Conservation (phyloP, 495 filamentous ascomycete genomes). For the Xanthoparmelia taractica region DNA sequence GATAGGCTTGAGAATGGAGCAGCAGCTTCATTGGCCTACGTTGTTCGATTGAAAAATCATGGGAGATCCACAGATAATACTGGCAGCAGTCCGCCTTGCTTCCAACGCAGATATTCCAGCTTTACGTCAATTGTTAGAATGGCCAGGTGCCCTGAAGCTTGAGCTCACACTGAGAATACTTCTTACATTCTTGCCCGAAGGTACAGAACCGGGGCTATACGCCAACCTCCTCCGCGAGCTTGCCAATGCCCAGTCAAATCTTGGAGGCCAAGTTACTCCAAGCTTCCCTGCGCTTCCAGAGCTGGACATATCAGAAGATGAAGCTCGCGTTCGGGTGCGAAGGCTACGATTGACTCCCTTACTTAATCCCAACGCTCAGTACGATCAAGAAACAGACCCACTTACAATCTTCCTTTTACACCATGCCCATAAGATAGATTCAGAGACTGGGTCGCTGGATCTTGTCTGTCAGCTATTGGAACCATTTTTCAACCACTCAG, state of each 20-base stretch:
- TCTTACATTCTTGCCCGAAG: slow-evolving; percentile 79
- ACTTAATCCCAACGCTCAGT: slow-evolving; percentile 37
- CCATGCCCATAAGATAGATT: slow-evolving; percentile 67
- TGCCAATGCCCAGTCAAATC: not conserved
- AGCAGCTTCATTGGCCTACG: not conserved
- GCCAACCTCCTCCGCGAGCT: slow-evolving; percentile 51
- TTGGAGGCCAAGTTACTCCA: not conserved
- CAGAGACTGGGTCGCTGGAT: slow-evolving; percentile 66
- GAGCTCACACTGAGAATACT: slow-evolving; percentile 71
- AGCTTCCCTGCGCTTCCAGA: not conserved
- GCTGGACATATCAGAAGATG: slow-evolving; percentile 49
- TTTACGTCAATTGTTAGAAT: slow-evolving; percentile 54
- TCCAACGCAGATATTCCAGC: slow-evolving; percentile 50
- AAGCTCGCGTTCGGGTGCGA: slow-evolving; percentile 60
- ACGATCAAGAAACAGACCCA: slow-evolving; percentile 41
- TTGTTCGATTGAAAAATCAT: not conserved
- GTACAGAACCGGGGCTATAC: slow-evolving; percentile 57
- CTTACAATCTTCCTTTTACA: slow-evolving; percentile 67
- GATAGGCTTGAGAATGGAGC: not conserved
- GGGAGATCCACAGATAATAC: slow-evolving; percentile 33
- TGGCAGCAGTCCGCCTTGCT: slow-evolving; percentile 42
- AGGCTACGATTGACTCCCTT: slow-evolving; percentile 64
- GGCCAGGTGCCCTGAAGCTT: slow-evolving; percentile 51
- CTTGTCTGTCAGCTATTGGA: slow-evolving; percentile 63
- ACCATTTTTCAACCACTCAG: slow-evolving; percentile 65